Evolutionary conservation across 257 asterid species (phyloP), one percentile per base, ranked within the genome.

Genomic region (Ilex aquifolium): DNA sequence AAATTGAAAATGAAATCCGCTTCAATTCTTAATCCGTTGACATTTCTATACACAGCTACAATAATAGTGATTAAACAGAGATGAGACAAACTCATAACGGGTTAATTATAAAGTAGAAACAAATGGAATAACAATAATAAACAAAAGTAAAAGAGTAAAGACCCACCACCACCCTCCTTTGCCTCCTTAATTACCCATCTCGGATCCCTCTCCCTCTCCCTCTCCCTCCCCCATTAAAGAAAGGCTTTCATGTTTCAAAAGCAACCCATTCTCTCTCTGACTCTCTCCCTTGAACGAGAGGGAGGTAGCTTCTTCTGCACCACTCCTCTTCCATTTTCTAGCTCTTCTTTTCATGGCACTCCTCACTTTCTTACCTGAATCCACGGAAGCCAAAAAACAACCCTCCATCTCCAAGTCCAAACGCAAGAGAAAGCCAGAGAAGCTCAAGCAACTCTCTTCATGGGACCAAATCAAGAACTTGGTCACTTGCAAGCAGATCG

Each of bases 401-500:
- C 27, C 29, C 57, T n/a, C 56, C 27, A 21, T 21, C 48, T 42
- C 48, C 48, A 42, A 46, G 13, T 46, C 52, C 52, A 7, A 46
- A 46, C 52, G 52, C 52, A 46, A 14, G 52, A 10, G 52, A 53
- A 2, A 6, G 7, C 31, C 10, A 6, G 4, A 53, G 11, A 53
- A 53, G 57, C 29, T 8, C 5, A 6, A 15, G 15, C 10, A 53
- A 6, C 30, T 5, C 2, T 53, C 57, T 53, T 53, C 57, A 17
- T 53, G 57, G 57, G 57, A 53, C 57, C 29, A 53, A 53, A 14
- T 53, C 57, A 53, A 53, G 30, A 53, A 53, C 57, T 14, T 53
- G 30, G 5, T 53, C 6, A 53, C 27, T 7, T 53, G 57, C 30
- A 53, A 53, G 31, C 29, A 53, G 30, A 53, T 53, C 30, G 57